Base-by-base conservation (phyloP, 2,329 filamentous ascomycete genomes). In the Dactylonectria macrodidyma region DNA sequence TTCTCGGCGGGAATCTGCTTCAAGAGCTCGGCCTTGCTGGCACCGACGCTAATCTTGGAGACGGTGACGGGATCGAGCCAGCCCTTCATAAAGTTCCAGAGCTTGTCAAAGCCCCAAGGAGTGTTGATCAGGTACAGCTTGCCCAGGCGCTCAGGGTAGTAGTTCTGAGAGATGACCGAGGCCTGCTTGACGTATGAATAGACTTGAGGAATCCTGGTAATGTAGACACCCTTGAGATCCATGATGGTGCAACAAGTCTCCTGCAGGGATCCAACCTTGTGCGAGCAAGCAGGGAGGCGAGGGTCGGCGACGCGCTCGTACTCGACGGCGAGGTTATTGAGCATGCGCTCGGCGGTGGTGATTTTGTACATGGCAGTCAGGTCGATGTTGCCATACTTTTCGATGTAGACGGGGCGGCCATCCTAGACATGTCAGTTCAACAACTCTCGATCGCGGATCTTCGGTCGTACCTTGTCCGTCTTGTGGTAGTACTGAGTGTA, bases 401-500 rank as follows among this genome's bases (percentile, higher is more conserved):
- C 96, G 78, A 98, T 97, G 87, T 99, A 99, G 73, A 98, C 90
- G 59, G 96, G 96, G 75, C 96, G 93, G 75, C 96, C 96, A 85
- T 98, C 96, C 95, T 97, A 73, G 44, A 58, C 52, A 70, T 78
- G 38, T 67, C 66, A 73, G 70, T 48, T 2, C 26, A 30, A 30
- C 26, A 7, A 7, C 26, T 19, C 26, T 30, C 26, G 4, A 30
- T 30, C 26, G 7, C 26, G 26, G 26, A 30, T 5, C 26, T 30
- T 30, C 4, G 26, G 26, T 36, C 77, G 63, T 81, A 92, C 90
- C 84, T 94, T 95, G 84, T 96, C 94, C 12, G 91, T 95, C 87
- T 98, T 98, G 89, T 99, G 96, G 86, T 99, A 99, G 87, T 96
- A 99, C 85, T 99, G 96, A 55, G 94, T 94, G 85, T 99, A 99